Base-by-base conservation (phyloP, 176 grass and related monocot genomes). In the Carex littledalei region DNA sequence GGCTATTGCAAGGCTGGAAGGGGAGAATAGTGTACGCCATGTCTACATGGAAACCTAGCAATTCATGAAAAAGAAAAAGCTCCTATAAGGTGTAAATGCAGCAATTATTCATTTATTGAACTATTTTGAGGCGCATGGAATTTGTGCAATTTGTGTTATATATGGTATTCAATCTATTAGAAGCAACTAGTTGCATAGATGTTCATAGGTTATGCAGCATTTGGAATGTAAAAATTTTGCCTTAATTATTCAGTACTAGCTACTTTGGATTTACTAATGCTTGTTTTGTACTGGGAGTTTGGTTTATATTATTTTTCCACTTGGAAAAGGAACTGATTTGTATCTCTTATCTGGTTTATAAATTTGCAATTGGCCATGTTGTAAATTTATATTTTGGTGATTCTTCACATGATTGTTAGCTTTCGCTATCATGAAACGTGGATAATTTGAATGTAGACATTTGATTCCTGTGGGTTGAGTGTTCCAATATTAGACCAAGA, bases 31-130 rank as follows among this genome's bases (percentile, higher is more conserved):
- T 83, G 61, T 83, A 83, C 9, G 81, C 81, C 6, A 83, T 83
- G 81, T 83, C 81, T 67, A 83, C 81, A 16, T 83, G 81, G 81
- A 83, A 68, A 83, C 81, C 81, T 67, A 67, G 74, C 22, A 78
- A 78, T 78, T 55, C 52, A 78, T 56, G 74, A 78, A 16, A 21
- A 61, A 54, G 43, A 15, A 69, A 39, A 54, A 75, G 29, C 2
- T 76, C 21, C 21, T 31, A 26, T 21, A 26, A 66, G 26, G 63
- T 70, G 35, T 17, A 0, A 12, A 43, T 41, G 0, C 29, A 8
- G 73, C 71, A 75, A 31, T 55, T 77, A 15, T 76, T 77, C 45
- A 77, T 55, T 70, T 31, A 53, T 77, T 77, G 73, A 29, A 77
- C 49, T 16, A 55, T 69, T 68, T 68, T 8, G 13, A 68, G 14